These are phyloP conservation scores for Cyclotella cryptica DNA, from an alignment of 108 stramenopile species.

Conservation along the genomic window DNA sequence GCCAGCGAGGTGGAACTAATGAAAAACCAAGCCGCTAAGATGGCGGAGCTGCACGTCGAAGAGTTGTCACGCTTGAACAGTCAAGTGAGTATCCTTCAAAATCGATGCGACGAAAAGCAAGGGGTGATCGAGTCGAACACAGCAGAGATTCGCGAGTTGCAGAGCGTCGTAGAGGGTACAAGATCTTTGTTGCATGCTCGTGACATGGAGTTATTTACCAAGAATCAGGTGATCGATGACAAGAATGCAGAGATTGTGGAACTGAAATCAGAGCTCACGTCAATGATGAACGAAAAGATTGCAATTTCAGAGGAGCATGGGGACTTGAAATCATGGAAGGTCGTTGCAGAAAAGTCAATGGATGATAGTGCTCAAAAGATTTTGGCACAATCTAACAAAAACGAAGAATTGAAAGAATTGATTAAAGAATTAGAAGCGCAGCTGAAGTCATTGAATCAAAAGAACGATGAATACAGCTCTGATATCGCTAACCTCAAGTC, in stretches of 20 bases:
- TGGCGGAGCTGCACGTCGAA: neutral
- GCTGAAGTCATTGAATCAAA: neutral
- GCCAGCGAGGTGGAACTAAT: constrained; percentile 5
- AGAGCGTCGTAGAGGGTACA: neutral
- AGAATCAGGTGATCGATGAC: constrained; percentile 1
- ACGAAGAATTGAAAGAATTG: neutral
- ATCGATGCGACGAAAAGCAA: neutral
- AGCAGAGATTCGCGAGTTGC: constrained; percentile 3
- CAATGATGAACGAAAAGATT: neutral
- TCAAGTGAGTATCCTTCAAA: neutral
- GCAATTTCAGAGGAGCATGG: neutral
- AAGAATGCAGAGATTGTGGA: constrained; percentile 1
- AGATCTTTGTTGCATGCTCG: neutral
- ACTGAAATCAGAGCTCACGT: neutral
- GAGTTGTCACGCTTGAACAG: neutral
- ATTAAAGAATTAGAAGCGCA: neutral
- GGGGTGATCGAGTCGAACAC: neutral
- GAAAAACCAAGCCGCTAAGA: neutral
- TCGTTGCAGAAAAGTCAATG: neutral
- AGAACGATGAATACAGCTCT: neutral
- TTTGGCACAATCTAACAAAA: neutral
- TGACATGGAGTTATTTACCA: neutral
- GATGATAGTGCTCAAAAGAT: neutral
- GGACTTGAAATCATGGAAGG: neutral
- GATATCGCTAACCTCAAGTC: neutral